Evolutionary conservation across 192 early-diverging fungal genomes (phyloP).

Genomic region (Entophlyctis luteolus): DNA sequence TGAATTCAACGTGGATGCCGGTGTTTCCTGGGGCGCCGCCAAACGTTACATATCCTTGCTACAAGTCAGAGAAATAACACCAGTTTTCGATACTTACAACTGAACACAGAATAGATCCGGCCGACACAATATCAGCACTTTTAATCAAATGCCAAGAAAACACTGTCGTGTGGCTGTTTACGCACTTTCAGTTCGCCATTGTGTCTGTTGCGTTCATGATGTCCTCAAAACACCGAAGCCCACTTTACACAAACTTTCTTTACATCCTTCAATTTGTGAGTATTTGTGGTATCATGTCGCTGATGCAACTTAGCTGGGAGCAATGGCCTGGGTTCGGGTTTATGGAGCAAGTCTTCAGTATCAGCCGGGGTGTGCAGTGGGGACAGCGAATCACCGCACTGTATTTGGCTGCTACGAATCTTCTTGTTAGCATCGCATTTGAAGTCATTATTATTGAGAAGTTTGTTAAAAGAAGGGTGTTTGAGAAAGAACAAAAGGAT

Average conservation of each 20-base stretch:
- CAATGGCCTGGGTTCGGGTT: constrained; percentile 24
- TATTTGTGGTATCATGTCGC: constrained; percentile 14
- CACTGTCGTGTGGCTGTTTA: constrained; percentile 45
- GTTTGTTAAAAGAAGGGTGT: constrained; percentile 27
- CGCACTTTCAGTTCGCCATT: constrained; percentile 42
- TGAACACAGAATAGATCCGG: constrained; percentile 26
- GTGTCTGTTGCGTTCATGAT: constrained; percentile 30
- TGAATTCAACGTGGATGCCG: constrained; percentile 33
- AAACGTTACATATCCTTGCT: constrained; percentile 39
- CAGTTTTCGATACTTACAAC: too few relatives aligned
- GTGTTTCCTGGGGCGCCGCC: constrained; percentile 19
- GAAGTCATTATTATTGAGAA: constrained; percentile 32
- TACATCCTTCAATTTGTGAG: constrained; percentile 27
- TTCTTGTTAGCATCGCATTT: constrained; percentile 14
- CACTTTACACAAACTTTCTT: constrained; percentile 45
- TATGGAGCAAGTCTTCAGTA: constrained; percentile 23
- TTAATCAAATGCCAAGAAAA: constrained; percentile 43
- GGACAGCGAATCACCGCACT: constrained; percentile 26
- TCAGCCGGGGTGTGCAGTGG: constrained; percentile 28
- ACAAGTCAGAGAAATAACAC: constrained; percentile 42
- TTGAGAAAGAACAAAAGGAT: constrained; percentile 13
- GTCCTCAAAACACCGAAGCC: constrained; percentile 31
- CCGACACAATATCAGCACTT: constrained; percentile 10
- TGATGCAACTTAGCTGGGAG: constrained; percentile 29
- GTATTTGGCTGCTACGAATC: constrained; percentile 25